Evolutionary conservation across 2,329 filamentous ascomycete species (phyloP).

Genomic region (Parastagonospora avenae): DNA sequence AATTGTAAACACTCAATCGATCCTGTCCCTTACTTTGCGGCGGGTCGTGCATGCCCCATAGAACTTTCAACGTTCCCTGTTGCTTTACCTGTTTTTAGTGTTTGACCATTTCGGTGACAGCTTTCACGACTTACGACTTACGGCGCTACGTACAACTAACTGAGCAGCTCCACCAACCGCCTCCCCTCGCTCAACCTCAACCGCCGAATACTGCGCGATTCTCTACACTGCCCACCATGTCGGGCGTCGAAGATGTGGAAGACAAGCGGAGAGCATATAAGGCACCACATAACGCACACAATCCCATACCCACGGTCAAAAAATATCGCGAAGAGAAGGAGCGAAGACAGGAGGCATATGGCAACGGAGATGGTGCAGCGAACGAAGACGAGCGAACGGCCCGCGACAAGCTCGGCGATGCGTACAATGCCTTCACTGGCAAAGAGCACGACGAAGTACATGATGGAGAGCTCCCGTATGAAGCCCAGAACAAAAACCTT

Average conservation of each 20-base stretch:
- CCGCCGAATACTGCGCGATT: background rate
- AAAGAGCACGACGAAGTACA: constrained; percentile 29
- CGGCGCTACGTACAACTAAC: constrained; percentile 13
- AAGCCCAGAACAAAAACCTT: constrained; percentile 44
- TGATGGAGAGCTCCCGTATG: constrained; percentile 38
- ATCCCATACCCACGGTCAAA: constrained; percentile 54
- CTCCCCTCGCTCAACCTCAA: background rate
- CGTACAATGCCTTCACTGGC: constrained; percentile 42
- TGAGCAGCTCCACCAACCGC: constrained; percentile 5
- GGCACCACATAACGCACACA: constrained; percentile 50
- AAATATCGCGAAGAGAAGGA: constrained; percentile 55
- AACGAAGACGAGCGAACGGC: constrained; percentile 34
- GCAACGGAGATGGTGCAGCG: constrained; percentile 24
- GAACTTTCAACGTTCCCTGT: constrained; percentile 6
- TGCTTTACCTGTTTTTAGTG: constrained; percentile 16
- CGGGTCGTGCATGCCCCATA: constrained; percentile 9
- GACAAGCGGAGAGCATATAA: constrained; percentile 44
- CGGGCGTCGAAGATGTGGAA: constrained; percentile 51
- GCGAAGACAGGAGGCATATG: constrained; percentile 44
- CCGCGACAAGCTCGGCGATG: constrained; percentile 44
- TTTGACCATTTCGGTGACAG: constrained; percentile 1
- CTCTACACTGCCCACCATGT: constrained; percentile 32
- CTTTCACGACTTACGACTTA: constrained; percentile 8
- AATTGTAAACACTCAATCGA: constrained; percentile 21
- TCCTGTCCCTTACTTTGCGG: constrained; percentile 11